Conservation (phyloP, 257 asterid species). For the Solanum microdontum region DNA sequence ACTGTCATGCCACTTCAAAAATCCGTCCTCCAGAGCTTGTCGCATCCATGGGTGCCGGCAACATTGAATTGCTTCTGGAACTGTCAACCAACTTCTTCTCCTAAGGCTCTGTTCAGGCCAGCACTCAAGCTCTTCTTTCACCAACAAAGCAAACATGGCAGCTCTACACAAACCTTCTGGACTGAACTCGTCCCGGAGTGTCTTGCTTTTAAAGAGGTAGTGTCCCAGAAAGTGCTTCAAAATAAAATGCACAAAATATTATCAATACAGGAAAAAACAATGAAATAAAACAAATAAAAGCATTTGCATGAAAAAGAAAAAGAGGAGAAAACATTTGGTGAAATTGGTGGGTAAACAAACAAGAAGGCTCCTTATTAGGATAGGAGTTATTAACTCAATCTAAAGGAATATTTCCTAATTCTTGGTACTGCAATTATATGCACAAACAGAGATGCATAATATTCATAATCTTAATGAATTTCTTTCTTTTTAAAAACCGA, state of each 20-base stretch:
- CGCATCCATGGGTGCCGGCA: conserved; percentile 87
- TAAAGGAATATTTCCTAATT: not conserved
- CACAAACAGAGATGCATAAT: not conserved
- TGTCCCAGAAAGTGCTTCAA: conserved; percentile 65
- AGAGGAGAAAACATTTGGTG: not conserved
- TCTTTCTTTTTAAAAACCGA: not conserved
- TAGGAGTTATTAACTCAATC: not conserved
- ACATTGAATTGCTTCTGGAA: conserved; percentile 49
- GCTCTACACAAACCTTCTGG: conserved; percentile 91
- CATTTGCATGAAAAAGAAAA: not conserved
- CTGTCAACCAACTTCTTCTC: conserved; percentile 64
- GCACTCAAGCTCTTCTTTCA: conserved; percentile 67
- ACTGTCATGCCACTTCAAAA: conserved; percentile 52
- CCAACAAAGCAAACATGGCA: conserved; percentile 72
- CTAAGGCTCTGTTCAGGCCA: conserved; percentile 79
- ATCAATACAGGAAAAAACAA: not conserved
- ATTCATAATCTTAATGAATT: not conserved
- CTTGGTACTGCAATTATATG: not conserved
- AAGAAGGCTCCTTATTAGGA: not conserved
- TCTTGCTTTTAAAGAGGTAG: conserved; percentile 77
- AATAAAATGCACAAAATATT: not conserved
- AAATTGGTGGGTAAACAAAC: not conserved
- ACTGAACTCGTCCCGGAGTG: conserved; percentile 64
- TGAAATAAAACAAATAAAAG: not conserved
- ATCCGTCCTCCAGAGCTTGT: conserved; percentile 69